Conservation (phyloP, 2,329 filamentous ascomycete genomes). For the Bipolaris zeicola region DNA sequence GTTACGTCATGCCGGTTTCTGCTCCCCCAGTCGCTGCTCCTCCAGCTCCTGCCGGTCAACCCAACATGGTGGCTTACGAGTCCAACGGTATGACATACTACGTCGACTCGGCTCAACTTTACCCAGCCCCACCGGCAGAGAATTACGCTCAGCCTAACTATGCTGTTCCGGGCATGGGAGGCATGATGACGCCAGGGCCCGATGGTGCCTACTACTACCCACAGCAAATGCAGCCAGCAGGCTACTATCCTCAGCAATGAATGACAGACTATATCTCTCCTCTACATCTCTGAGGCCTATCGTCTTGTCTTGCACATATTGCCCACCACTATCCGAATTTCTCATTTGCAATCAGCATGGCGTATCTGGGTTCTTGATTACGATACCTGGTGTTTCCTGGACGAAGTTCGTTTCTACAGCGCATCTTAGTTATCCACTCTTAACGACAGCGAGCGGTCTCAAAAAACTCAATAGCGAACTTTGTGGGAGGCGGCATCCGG, state of each 20-base stretch:
- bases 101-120: constrained; percentile 77
- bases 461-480: constrained; percentile 12
- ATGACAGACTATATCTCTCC: background rate
- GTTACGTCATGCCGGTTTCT: constrained; percentile 49
- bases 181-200: constrained; percentile 73
- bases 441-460: constrained; percentile 11
- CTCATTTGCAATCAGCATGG: constrained; percentile 15
- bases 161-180: constrained; percentile 69
- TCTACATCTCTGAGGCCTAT: background rate
- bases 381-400: constrained; percentile 10
- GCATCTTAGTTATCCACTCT: constrained; percentile 5
- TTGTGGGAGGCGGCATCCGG: constrained; percentile 1
- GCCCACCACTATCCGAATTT: constrained; percentile 5
- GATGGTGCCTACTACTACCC: constrained; percentile 63
- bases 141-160: constrained; percentile 55
- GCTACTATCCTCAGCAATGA: constrained; percentile 63
- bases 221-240: constrained; percentile 55
- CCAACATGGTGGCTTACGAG: constrained; percentile 76
- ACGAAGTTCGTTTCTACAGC: constrained; percentile 11
- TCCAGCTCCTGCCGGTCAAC: constrained; percentile 47
- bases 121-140: constrained; percentile 54
- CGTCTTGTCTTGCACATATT: constrained; percentile 7
- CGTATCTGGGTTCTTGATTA: constrained; percentile 12
- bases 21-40: constrained; percentile 44
- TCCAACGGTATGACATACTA: constrained; percentile 97